Evolutionary conservation across 2,329 filamentous ascomycete genomes (phyloP).

Genomic region (Botrytis cinerea): DNA sequence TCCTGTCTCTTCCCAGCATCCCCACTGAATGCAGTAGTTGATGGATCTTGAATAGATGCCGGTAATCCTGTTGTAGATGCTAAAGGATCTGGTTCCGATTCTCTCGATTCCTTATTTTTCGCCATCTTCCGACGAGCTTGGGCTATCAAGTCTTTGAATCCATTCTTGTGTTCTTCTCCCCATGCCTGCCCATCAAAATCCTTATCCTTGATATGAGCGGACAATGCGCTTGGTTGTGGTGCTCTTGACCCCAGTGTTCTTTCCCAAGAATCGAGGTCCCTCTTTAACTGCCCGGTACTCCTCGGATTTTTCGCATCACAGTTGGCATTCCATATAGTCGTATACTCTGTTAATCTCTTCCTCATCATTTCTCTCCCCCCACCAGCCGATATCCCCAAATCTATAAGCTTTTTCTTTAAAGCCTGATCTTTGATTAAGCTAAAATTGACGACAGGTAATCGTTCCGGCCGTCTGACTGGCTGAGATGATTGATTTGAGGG

Average conservation of each 20-base stretch:
- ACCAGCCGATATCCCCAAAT: slow-evolving; percentile 73
- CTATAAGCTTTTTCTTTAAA: slow-evolving; percentile 77
- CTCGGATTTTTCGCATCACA: slow-evolving; percentile 80
- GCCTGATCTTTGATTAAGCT: slow-evolving; percentile 78
- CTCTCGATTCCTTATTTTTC: slow-evolving; percentile 24
- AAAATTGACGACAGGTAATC: slow-evolving; percentile 79
- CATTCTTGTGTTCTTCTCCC: slow-evolving; percentile 68
- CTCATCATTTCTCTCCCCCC: slow-evolving; percentile 73
- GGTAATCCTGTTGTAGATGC: slow-evolving; percentile 6
- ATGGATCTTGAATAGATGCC: neutral
- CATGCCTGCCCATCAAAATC: slow-evolving; percentile 83
- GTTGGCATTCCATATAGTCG: slow-evolving; percentile 95
- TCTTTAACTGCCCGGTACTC: slow-evolving; percentile 68
- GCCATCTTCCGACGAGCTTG: slow-evolving; percentile 60
- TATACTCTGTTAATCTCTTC: slow-evolving; percentile 85
- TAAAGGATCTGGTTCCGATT: neutral
- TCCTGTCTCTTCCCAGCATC: neutral
- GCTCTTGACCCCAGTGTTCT: slow-evolving; percentile 68
- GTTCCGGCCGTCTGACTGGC: slow-evolving; percentile 30
- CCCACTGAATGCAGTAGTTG: neutral
- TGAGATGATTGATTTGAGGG: slow-evolving; percentile 10
- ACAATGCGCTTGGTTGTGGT: slow-evolving; percentile 45
- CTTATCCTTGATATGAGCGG: slow-evolving; percentile 72
- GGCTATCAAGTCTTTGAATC: slow-evolving; percentile 79
- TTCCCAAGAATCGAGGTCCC: slow-evolving; percentile 86